These are phyloP conservation scores for Polyplosphaeria fusca DNA, from an alignment of 495 filamentous ascomycete genomes.

Conservation along the genomic window DNA sequence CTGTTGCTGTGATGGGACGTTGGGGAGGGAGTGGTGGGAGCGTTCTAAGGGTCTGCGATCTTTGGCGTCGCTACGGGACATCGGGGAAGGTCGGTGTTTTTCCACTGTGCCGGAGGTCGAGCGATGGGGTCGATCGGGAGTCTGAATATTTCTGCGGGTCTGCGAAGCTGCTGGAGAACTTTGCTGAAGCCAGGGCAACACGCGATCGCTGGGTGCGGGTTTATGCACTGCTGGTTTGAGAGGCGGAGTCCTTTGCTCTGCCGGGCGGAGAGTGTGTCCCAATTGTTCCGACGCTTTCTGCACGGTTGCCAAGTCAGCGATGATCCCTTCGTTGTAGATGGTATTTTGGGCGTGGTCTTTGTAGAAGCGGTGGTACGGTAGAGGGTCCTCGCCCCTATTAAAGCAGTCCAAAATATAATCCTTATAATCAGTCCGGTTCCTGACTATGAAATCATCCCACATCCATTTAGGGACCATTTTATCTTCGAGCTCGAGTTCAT, in stretches of 20 bases:
- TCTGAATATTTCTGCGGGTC: neutral
- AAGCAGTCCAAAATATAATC: constrained; percentile 21
- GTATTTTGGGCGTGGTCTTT: constrained; percentile 22
- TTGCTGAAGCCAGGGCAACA: neutral
- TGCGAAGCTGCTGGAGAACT: neutral
- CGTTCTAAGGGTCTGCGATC: too few relatives aligned
- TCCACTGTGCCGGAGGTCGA: neutral
- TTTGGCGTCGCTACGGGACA: neutral
- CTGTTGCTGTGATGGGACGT: neutral
- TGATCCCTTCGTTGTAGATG: constrained; percentile 20
- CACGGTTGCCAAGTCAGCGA: constrained; percentile 8
- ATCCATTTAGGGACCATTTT: constrained; percentile 30
- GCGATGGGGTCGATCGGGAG: neutral
- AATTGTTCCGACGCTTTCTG: constrained; percentile 9
- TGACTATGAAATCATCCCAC: constrained; percentile 39
- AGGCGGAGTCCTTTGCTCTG: neutral
- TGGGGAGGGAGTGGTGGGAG: too few relatives aligned
- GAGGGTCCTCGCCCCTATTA: constrained; percentile 16
- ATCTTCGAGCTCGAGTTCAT: constrained; percentile 22
- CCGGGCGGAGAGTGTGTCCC: neutral
- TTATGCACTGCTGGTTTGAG: neutral
- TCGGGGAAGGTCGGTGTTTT: neutral
- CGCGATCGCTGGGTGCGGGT: neutral
- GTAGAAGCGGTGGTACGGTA: constrained; percentile 31
- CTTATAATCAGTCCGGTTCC: constrained; percentile 31